Base-by-base conservation (phyloP, 108 stramenopile genomes). In the Nitzschia sp. region DNA sequence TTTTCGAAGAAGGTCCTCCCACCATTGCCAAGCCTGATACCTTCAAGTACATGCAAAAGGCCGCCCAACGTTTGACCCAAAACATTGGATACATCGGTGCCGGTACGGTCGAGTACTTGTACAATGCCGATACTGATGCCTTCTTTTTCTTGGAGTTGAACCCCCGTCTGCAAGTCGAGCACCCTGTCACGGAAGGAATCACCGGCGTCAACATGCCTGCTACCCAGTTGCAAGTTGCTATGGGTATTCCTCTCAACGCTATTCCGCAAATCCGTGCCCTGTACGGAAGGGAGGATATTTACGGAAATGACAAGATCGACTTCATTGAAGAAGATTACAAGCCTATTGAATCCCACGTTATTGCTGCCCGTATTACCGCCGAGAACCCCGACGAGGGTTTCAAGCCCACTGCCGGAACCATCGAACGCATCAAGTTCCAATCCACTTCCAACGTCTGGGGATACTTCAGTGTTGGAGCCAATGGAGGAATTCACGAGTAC, bases 331-430 rank as follows among this genome's bases (percentile, higher is more conserved):
- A 96, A 67, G 83, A 86, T 48, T 98, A 98, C 79, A 70, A 66
- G 32, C 81, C 79, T 48, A 82, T 95, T 61, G 82, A 96, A 34
- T 71, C 83, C 36, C 97, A 98, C 68, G 89, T 97, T 36, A 97
- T 98, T 74, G 98, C 98, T n/a, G 98, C 97, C 17, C 96, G 98
- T 75, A 97, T 98, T 79, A 98, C 98, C 33, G 98, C 98, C 42
- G 98, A 98, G 69, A 98, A 98, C 76, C 98, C 98, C 24, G 98
- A 98, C 74, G 98, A 97, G 76, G 96, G 97, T 64, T 98, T 98
- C 90, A 97, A 98, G 85, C 98, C 98, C 49, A 97, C 98, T 17
- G 95, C 97, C 27, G 98, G 98, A 59, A 83, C 81, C 24, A 96
- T 98, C 63, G 96, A 97, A 71, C 91, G 97, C 25, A 96, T 98